Conservation (phyloP, 352 stramenopile genomes). For the Globisporangium camurandrum region DNA sequence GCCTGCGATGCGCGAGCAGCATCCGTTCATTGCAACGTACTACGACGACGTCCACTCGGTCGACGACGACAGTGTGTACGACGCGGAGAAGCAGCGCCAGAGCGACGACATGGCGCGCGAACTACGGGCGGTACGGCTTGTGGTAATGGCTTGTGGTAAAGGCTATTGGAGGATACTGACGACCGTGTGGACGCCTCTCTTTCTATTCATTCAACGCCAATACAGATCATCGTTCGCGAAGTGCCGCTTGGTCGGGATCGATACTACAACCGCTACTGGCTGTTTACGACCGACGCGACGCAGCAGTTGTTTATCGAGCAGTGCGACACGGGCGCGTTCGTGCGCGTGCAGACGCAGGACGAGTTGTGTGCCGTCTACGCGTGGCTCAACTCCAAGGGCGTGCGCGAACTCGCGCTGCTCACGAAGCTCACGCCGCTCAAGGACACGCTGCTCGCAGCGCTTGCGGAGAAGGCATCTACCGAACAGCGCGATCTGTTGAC, state of each 20-base stretch:
- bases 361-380: slow-evolving; percentile 39
- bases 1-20: slow-evolving; percentile 48
- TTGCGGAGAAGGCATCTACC: slow-evolving; percentile 8
- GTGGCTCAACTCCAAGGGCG: slow-evolving; percentile 74
- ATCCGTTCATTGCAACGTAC: slow-evolving; percentile 60
- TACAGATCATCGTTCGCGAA: slow-evolving; percentile 55
- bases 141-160: too few relatives aligned
- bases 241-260: slow-evolving; percentile 61
- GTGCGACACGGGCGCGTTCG: slow-evolving; percentile 52
- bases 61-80: slow-evolving; percentile 41
- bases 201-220: neutral
- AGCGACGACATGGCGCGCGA: slow-evolving; percentile 28
- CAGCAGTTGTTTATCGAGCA: slow-evolving; percentile 60
- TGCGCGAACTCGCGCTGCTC: slow-evolving; percentile 56
- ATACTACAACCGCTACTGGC: slow-evolving; percentile 74
- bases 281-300: slow-evolving; percentile 65
- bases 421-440: slow-evolving; percentile 46
- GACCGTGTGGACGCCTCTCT: neutral
- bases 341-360: slow-evolving; percentile 29
- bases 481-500: neutral
- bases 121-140: slow-evolving; percentile 24
- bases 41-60: slow-evolving; percentile 48
- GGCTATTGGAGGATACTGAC: neutral
- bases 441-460: slow-evolving; percentile 21
- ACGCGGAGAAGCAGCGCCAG: slow-evolving; percentile 41